Evolutionary conservation across 2,329 filamentous ascomycete species (phyloP).

Genomic region (Gnomoniopsis sp.): DNA sequence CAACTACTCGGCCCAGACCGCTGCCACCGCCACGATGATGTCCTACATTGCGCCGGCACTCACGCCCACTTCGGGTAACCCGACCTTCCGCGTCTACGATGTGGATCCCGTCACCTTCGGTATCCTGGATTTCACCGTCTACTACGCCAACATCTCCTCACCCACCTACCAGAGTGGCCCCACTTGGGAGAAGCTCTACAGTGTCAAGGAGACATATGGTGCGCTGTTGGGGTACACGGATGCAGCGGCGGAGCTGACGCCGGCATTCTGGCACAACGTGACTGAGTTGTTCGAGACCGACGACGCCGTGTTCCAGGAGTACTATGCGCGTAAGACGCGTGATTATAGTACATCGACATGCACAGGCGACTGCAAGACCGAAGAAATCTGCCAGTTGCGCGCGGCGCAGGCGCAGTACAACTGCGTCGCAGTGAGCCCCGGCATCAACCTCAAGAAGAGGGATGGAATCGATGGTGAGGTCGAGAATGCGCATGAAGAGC

Average conservation of each 20-base stretch:
- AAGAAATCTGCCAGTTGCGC: slow-evolving; percentile 34
- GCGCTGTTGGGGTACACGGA: slow-evolving; percentile 36
- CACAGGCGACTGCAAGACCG: slow-evolving; percentile 29
- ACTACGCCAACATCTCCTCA: slow-evolving; percentile 49
- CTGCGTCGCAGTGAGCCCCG: slow-evolving; percentile 22
- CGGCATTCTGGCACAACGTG: slow-evolving; percentile 43
- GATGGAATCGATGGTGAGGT: not conserved
- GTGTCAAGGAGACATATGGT: slow-evolving; percentile 52
- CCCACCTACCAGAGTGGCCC: slow-evolving; percentile 43
- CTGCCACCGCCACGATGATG: slow-evolving; percentile 42
- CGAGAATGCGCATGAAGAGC: not conserved
- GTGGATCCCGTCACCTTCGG: slow-evolving; percentile 55
- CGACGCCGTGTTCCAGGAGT: slow-evolving; percentile 32
- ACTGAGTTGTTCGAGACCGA: slow-evolving; percentile 35
- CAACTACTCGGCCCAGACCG: slow-evolving; percentile 39
- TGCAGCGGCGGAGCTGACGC: slow-evolving; percentile 43
- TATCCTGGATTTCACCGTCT: slow-evolving; percentile 51
- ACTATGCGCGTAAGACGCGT: slow-evolving; percentile 33
- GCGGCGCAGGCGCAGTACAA: slow-evolving; percentile 35
- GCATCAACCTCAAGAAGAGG: slow-evolving; percentile 10
- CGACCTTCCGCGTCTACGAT: slow-evolving; percentile 56
- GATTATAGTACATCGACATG: slow-evolving; percentile 30
- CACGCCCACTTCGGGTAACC: slow-evolving; percentile 52
- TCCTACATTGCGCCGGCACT: slow-evolving; percentile 53
- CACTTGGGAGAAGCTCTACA: slow-evolving; percentile 54